Base-by-base conservation (phyloP, 306 rosid genomes). In the Gleditsia sinensis region DNA sequence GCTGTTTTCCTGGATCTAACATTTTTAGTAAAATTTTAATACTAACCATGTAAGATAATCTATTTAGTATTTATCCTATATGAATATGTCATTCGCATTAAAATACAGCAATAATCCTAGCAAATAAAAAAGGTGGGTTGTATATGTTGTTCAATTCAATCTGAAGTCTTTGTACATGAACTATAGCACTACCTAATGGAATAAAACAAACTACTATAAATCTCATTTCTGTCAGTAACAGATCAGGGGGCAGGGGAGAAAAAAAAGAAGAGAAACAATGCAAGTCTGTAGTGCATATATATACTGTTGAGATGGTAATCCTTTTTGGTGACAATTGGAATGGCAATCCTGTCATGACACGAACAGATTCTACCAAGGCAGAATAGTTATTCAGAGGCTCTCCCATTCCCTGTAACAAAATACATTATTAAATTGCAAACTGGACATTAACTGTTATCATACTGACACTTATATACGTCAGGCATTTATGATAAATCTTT, bases 321-420 rank as follows among this genome's bases (percentile, higher is more conserved):
- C 91, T 90, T 76, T 86, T 94, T 11, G 78, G 81, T 7, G 98
- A 91, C 83, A 94, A 37, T n/a, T 75, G 94, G 84, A 94, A 94
- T 34, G 98, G 98, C 1, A 75, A 75, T 36, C 90, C 88, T 54
- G 88, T 90, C 97, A 94, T 91, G 84, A 75, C 86, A 36, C 77
- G 93, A 71, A 94, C 64, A 36, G 97, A 89, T 80, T 94, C 97
- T 54, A 91, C 95, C 20, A 94, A 74, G 43, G 97, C 85, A 55
- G 90, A 63, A 48, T 91, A 94, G 81, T 94, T 94, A 79, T 94
- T 91, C 62, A 94, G 77, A 30, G 97, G 97, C 69, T 94, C 98
- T 56, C 98, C 98, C 98, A 94, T 94, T 73, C 98, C 98, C 98
- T 91, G 81, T 51, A 27, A 57, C 63, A 56, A 66, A 57, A 48